Percentiles rank a stretch among this genome's conserved stretches.
Evolutionary conservation across 1,139 yeast genomes (phyloP).

Genomic region (Magnusiomyces suaveolens): DNA sequence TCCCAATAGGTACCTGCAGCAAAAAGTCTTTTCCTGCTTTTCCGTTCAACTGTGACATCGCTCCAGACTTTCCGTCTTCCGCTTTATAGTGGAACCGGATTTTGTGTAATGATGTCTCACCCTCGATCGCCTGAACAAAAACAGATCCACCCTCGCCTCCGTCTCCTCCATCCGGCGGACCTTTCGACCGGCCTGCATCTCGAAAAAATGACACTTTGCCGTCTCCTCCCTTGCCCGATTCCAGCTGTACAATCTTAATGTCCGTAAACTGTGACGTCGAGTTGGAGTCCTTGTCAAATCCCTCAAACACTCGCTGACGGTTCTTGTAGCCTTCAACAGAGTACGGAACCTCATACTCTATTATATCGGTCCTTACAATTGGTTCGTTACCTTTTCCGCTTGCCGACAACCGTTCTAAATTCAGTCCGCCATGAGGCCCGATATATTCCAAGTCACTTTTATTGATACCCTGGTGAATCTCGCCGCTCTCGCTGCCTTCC

Average conservation of each 20-base stretch:
- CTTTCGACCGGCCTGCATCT: conserved; percentile 73
- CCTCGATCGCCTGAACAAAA: conserved; percentile 69
- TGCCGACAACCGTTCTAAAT: conserved; percentile 6
- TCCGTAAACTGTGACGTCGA: conserved; percentile 40
- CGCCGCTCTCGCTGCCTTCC: not conserved
- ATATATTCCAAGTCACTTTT: conserved; percentile 1
- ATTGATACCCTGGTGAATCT: not conserved
- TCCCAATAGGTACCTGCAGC: conserved; percentile 85
- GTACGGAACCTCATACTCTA: conserved; percentile 24
- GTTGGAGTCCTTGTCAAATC: conserved; percentile 7
- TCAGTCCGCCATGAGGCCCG: not conserved
- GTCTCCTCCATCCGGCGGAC: conserved; percentile 98
- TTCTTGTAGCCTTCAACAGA: conserved; percentile 23
- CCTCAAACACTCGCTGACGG: conserved; percentile 20
- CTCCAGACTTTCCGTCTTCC: conserved; percentile 61
- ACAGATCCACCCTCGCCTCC: conserved; percentile 92
- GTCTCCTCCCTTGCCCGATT: conserved; percentile 80
- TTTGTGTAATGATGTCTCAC: conserved; percentile 53
- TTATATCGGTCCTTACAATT: conserved; percentile 14
- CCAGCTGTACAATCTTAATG: conserved; percentile 54
- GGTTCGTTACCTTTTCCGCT: conserved; percentile 16
- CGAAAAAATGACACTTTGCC: conserved; percentile 80
- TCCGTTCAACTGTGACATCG: conserved; percentile 73
- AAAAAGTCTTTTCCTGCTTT: conserved; percentile 67
- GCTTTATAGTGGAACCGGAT: conserved; percentile 62